Base-by-base conservation (phyloP, 139 green algal genomes). In the Chlorella sp. region DNA sequence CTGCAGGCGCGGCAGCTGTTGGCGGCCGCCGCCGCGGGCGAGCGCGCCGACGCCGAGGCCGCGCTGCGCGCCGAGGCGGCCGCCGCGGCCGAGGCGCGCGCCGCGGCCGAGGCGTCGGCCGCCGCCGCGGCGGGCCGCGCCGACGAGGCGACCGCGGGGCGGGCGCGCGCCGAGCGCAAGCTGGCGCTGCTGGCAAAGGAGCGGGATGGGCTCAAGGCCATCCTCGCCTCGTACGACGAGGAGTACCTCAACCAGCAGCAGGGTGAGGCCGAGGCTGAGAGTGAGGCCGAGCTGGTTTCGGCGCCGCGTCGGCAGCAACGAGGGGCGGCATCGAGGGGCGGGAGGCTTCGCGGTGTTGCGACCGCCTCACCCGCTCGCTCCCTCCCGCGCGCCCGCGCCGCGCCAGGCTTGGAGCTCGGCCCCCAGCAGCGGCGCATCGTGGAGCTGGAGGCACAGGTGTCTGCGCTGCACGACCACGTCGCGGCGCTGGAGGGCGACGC, bases 201-300 rank as follows among this genome's bases (percentile, higher is more conserved):
- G 73, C 65, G 87, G 5, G 73, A 91, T 15, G 76, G 82, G n/a
- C 79, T 91, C 42, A 82, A 87, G 58, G 41, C 61, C 41, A 72
- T 91, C 38, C 38, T 91, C 55, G 66, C 76, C n/a, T 80, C 65
- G 8, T 91, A 91, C 55, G 79, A 91, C 31, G 82, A 83, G 53
- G 85, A 87, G 61, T 79, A 79, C n/a, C 77, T 83, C 36, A 71
- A 58, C 45, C 72, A 78, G 31, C 72, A 78, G 19, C 60, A 59
- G 69, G 65, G 43, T 29, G 55, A 61, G 38, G 63, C 40, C 4
- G n/a, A n/a, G n/a, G n/a, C n/a, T n/a, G n/a, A n/a, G n/a, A n/a
- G n/a, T n/a, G n/a, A n/a, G n/a, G n/a, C n/a, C n/a, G n/a, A n/a
- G n/a, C n/a, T n/a, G n/a, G n/a, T n/a, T n/a, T n/a, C n/a, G n/a